Evolutionary conservation across 169 alveolate genomes (phyloP), one percentile per base, ranked within the genome.

Genomic region (Hepatocystis sp.): DNA sequence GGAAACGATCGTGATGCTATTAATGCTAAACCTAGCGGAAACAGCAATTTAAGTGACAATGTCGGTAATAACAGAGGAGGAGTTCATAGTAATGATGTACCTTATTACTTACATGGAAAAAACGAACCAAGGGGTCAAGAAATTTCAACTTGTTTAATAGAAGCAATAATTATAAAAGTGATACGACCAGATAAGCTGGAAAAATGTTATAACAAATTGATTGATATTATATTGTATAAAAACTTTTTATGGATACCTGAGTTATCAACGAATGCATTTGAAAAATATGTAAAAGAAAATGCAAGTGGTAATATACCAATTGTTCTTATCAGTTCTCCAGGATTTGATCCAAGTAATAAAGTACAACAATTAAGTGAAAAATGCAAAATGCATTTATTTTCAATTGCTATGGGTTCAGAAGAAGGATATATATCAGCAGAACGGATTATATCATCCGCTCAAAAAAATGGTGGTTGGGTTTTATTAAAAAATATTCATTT

Each of bases 341-440:
- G 99, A n/a, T 97, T 95, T 90, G 99, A 98, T 88, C 99, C 99
- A 10, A 93, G 98, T 25, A 93, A 94, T 42, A 96, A 95, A 61
- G 97, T 97, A 13, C 97, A 96, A 23, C 86, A 92, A 44, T 88
- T 98, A 53, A 97, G 99, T 2, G 95, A 94, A 81, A 96, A 95
- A 64, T 86, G 91, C 47, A 95, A 95, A 84, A 93, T 94, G 65
- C 91, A 93, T 32, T 76, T 96, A 53, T 91, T 91, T 40, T 93
- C 99, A 2, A 96, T 97, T 27, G 99, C 99, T 34, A 98, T 98
- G 95, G 99, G 99, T 36, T 93, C 99, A 19, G 96, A 97, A 44
- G 99, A 98, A 88, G 99, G 99, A 13, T 96, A 95, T 84, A 96
- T 92, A 19, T 85, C 93, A 52, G 99, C 99, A 13, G 99, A 97